Evolutionary conservation across 163 green algal species (phyloP), one percentile per base, ranked within the genome.

Genomic region (Scenedesmus sp.): DNA sequence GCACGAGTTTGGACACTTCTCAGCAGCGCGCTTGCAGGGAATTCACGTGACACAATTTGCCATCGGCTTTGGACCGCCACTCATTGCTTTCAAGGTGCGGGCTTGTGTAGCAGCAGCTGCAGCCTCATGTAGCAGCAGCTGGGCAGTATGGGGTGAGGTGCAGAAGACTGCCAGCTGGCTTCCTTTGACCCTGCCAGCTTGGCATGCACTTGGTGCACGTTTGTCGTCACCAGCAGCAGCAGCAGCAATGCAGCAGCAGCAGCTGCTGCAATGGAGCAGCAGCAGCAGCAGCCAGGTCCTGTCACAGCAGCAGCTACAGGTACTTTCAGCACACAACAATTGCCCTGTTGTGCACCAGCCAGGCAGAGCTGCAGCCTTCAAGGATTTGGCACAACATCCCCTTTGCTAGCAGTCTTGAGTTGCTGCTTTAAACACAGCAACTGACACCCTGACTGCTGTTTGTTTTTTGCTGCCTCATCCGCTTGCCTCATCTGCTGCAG

Each of bases 11-110:
- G 98, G 98, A 10, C 98, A 99, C 94, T 99, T 99, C 89, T 83
- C 95, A 9, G 98, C 98, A 15, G 98, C 98, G 7, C 91, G 97
- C 4, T 54, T 96, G 20, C 97, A 97, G 92, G 96, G 95, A 91
- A 99, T 99, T 79, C 98, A 98, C 87, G 98, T 99, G 0, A 97
- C 96, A 0, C 98, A 99, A 92, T 99, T 99, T 91, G 94, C 96
- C 55, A 97, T 99, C 82, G 98, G 98, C 52, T 99, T 99, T 93
- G 98, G 98, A 0, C 98, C 98, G 15, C 92, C 94, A 0, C 90
- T 99, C 0, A 83, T 96, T 20, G 97, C 92, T n/a, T 98, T 96
- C 89, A 94, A 98, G 95, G 96, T 96, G 57, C 7, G 88, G 46
- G 6, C 34, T 46, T 46, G 34, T 3, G 70, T 20, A 34, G 16